These are phyloP conservation scores for Paracoccidioides brasiliensis DNA, from an alignment of 2,329 filamentous ascomycete genomes.

Conservation along the genomic window DNA sequence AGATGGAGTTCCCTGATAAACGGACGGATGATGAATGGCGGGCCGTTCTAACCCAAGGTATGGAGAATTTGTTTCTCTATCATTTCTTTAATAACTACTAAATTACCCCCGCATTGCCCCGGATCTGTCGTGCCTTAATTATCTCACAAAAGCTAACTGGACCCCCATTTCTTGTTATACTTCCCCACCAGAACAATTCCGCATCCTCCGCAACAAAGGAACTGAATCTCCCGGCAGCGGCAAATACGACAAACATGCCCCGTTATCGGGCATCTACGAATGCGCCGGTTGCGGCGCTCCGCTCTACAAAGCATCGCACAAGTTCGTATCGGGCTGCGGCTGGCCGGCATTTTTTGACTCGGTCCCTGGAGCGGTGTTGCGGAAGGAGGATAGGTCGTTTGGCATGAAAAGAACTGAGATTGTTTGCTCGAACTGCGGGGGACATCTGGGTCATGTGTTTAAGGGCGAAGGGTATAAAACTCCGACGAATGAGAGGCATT, in stretches of 20 bases:
- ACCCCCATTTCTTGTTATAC: background rate
- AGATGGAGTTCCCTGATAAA: conserved; percentile 44
- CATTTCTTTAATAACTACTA: too few species aligned
- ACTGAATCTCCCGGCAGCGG: conserved; percentile 73
- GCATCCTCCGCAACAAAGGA: conserved; percentile 79
- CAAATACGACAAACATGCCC: conserved; percentile 76
- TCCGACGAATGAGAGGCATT: conserved; percentile 91
- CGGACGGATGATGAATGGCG: conserved; percentile 78
- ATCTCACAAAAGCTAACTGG: background rate
- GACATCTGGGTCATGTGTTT: conserved; percentile 82
- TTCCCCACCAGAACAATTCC: conserved; percentile 69
- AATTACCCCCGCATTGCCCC: conserved; percentile 15
- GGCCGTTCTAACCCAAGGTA: conserved; percentile 63
- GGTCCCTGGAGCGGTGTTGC: conserved; percentile 75
- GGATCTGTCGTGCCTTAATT: background rate
- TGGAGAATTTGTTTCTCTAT: conserved; percentile 8
- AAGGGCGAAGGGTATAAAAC: conserved; percentile 74
- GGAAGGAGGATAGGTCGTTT: conserved; percentile 61
- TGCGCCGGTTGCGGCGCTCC: conserved; percentile 80
- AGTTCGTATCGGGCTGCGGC: conserved; percentile 91
- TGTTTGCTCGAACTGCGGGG: conserved; percentile 85
- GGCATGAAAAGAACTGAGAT: conserved; percentile 89
- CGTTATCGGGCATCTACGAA: conserved; percentile 62
- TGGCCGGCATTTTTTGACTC: conserved; percentile 98
- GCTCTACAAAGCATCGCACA: conserved; percentile 84